Conservation (phyloP, 768 basidiomycete genomes). For the Suillus subluteus region DNA sequence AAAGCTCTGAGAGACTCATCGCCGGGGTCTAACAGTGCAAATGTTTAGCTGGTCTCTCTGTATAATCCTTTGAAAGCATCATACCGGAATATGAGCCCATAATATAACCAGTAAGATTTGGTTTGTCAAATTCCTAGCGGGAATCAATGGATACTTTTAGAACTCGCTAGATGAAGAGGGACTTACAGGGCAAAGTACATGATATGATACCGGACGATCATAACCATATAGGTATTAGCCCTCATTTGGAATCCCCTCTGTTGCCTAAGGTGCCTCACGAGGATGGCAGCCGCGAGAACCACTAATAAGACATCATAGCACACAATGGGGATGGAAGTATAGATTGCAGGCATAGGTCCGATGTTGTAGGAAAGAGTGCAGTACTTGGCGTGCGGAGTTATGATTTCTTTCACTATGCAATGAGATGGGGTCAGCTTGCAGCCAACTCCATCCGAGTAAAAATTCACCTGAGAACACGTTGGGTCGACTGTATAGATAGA, state of each 20-base stretch:
- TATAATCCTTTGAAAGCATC: background rate
- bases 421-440: background rate
- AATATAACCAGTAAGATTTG: background rate
- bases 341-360: background rate
- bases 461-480: background rate
- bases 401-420: background rate
- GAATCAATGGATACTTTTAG: background rate
- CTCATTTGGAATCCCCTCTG: background rate
- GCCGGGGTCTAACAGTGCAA: background rate
- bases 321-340: background rate
- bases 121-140: background rate
- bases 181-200: background rate
- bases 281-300: background rate
- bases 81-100: background rate
- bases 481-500: background rate
- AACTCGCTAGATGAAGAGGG: background rate
- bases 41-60: background rate
- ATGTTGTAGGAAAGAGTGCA: background rate
- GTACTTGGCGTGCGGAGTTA: background rate
- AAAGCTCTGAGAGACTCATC: background rate
- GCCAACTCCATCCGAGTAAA: background rate
- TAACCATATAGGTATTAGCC: background rate
- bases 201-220: slow-evolving; percentile 2
- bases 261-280: background rate
- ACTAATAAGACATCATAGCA: background rate